A percentile compares a stretch with the other conserved stretches of the same genome.
These are phyloP conservation scores for Gossypium rotundifolium DNA, from an alignment of 345 rosid species.

Conservation along the genomic window DNA sequence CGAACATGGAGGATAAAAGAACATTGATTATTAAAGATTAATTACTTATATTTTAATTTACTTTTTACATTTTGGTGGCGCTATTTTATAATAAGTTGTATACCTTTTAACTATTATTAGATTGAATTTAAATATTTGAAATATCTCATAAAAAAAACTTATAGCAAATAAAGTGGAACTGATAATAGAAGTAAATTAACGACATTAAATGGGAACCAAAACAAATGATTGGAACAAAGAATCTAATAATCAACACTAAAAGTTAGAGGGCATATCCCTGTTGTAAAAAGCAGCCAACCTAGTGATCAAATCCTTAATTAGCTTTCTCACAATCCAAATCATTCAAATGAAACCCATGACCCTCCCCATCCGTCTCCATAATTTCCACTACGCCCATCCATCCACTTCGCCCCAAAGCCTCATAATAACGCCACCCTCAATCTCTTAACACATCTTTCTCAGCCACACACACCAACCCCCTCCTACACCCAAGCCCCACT, in stretches of 20 bases:
- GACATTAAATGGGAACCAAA: background rate
- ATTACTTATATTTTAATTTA: too few species aligned
- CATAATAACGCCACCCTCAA: slow-evolving; percentile 41
- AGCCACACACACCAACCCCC: slow-evolving; percentile 46
- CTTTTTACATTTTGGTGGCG: too few species aligned
- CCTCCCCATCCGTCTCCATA: slow-evolving; percentile 35
- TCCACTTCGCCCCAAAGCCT: slow-evolving; percentile 32
- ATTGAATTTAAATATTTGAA: too few species aligned
- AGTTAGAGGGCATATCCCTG: slow-evolving; percentile 18
- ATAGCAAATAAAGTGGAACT: too few species aligned
- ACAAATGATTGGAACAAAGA: background rate
- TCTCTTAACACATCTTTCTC: slow-evolving; percentile 46
- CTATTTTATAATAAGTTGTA: too few species aligned
- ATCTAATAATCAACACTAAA: background rate
- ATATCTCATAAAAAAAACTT: too few species aligned
- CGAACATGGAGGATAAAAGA: too few species aligned
- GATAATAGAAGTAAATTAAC: background rate
- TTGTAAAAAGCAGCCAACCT: slow-evolving; percentile 35
- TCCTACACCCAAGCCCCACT: slow-evolving; percentile 31
- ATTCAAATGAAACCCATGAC: slow-evolving; percentile 36
- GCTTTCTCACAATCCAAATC: slow-evolving; percentile 31
- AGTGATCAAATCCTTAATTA: slow-evolving; percentile 23
- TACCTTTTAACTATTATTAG: too few species aligned
- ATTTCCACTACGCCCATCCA: slow-evolving; percentile 49
- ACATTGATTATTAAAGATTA: too few species aligned